Conservation (phyloP, 2,329 filamentous ascomycete genomes). For the Aspergillus japonicus region DNA sequence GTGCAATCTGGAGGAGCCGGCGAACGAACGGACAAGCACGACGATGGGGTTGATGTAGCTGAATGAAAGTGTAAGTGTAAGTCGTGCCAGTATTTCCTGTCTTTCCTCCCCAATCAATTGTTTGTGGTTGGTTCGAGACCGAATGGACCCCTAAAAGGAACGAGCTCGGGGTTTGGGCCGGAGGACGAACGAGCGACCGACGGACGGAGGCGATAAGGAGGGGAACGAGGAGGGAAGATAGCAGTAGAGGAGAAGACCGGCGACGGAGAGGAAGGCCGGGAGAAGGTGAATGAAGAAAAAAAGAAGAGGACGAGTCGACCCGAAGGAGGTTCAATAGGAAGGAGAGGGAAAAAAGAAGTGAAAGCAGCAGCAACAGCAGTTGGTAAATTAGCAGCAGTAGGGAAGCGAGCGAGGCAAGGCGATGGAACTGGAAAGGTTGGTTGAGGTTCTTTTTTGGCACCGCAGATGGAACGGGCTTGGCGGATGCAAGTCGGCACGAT, state of each 20-base stretch:
- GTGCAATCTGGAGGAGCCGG: neutral
- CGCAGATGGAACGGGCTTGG: constrained; percentile 15
- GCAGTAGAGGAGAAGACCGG: neutral
- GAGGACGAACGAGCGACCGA: constrained; percentile 7
- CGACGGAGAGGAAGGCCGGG: neutral
- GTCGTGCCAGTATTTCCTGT: neutral
- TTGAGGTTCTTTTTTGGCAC: constrained; percentile 5
- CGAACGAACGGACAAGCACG: neutral
- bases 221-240: neutral
- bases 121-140: neutral
- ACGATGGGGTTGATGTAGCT: neutral
- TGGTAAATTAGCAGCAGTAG: neutral
- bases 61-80: neutral
- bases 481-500: constrained; percentile 7
- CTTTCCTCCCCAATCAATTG: neutral
- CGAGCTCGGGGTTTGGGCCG: neutral
- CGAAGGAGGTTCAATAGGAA: neutral
- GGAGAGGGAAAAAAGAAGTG: neutral
- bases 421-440: neutral
- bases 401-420: neutral
- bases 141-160: neutral
- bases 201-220: constrained; percentile 4
- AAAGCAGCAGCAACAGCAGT: neutral
- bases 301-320: neutral
- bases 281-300: neutral